Conservation (phyloP, 169 alveolate genomes). For the Blepharisma undulans region DNA sequence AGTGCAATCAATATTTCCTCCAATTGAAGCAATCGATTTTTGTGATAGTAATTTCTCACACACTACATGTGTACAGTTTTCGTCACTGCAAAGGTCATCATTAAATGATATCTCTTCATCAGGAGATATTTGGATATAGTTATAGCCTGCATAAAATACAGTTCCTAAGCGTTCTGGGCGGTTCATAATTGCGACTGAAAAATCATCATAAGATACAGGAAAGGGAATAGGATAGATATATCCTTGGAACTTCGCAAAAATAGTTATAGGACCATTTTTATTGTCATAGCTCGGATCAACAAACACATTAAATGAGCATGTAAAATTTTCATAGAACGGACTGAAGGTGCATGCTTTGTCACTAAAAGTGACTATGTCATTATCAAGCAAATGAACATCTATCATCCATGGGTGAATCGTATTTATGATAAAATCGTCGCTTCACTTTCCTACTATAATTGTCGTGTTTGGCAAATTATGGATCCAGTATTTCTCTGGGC, state of each 20-base stretch:
- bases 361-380: not conserved
- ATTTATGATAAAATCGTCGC: not conserved
- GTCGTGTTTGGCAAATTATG: not conserved
- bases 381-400: not conserved
- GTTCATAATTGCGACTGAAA: not conserved
- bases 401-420: not conserved
- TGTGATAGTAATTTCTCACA: not conserved
- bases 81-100: not conserved
- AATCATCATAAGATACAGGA: not conserved
- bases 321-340: not conserved
- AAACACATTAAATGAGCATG: not conserved
- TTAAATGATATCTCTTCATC: not conserved
- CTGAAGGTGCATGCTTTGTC: not conserved
- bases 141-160: not conserved
- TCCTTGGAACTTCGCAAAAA: not conserved
- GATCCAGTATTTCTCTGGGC: not conserved
- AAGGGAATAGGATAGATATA: not conserved
- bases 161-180: not conserved
- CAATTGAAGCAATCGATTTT: not conserved
- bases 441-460: not conserved
- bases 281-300: not conserved
- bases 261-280: not conserved
- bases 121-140: not conserved
- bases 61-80: not conserved
- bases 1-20: not conserved